Percentiles rank a stretch among this genome's conserved stretches.
Conservation (phyloP, 768 basidiomycete species). For the Tylopilus sp. region DNA sequence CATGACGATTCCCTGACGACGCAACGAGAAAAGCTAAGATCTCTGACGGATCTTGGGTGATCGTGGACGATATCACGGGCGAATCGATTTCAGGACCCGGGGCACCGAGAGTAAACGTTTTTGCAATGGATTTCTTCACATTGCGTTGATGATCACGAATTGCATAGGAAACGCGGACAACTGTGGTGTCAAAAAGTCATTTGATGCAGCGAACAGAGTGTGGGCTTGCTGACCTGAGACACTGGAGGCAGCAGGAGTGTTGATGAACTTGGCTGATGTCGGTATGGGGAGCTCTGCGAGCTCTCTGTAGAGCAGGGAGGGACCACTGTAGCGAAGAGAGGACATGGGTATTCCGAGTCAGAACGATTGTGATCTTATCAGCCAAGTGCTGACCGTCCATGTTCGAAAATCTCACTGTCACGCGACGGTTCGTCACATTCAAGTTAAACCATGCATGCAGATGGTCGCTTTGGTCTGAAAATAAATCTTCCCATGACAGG, state of each 20-base stretch:
- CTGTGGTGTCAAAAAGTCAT: constrained; percentile 17
- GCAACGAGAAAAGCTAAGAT: constrained; percentile 43
- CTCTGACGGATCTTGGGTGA: constrained; percentile 29
- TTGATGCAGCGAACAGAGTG: not conserved
- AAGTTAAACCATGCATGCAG: too few relatives aligned
- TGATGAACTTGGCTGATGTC: constrained; percentile 34
- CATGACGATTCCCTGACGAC: constrained; percentile 38
- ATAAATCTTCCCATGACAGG: too few relatives aligned
- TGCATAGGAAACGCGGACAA: constrained; percentile 43
- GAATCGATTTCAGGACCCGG: constrained; percentile 11
- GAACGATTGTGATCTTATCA: too few relatives aligned
- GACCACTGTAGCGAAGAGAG: constrained; percentile 18
- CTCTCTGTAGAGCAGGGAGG: constrained; percentile 29
- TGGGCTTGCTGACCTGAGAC: constrained; percentile 14
- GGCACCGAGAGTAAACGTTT: constrained; percentile 32
- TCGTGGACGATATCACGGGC: constrained; percentile 10
- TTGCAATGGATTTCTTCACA: constrained; percentile 41
- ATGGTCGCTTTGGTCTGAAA: too few relatives aligned
- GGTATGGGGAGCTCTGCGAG: constrained; percentile 41
- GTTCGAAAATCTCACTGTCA: not conserved
- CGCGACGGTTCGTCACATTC: too few relatives aligned
- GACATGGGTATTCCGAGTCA: constrained; percentile 10
- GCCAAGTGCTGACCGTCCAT: not conserved
- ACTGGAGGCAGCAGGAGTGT: constrained; percentile 3
- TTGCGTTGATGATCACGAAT: constrained; percentile 51